Conservation (phyloP, 352 stramenopile genomes). For the Pythium aquatile region DNA sequence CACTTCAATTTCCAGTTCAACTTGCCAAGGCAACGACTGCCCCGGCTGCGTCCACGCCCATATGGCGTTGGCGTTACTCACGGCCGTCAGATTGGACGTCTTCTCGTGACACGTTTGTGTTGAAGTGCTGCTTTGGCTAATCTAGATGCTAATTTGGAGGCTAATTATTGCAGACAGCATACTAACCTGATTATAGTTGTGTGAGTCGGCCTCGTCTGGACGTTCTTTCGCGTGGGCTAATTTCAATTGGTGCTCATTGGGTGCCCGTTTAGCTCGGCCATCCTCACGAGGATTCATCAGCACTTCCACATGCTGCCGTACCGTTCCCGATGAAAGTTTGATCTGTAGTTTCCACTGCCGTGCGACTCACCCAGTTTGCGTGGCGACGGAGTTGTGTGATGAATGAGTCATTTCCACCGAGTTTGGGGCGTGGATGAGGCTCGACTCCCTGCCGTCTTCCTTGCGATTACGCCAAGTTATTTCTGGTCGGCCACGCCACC, state of each 20-base stretch:
- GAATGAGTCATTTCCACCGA: too few species aligned
- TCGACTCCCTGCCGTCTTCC: too few species aligned
- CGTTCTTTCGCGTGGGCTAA: too few species aligned
- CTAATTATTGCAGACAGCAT: background rate
- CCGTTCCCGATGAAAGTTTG: too few species aligned
- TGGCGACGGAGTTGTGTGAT: background rate
- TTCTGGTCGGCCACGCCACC: background rate
- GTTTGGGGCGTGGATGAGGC: too few species aligned
- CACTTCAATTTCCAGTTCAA: constrained; percentile 2
- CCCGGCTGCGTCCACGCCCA: background rate
- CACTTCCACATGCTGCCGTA: too few species aligned
- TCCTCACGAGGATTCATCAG: too few species aligned
- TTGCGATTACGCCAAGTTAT: background rate
- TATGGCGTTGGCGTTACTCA: background rate
- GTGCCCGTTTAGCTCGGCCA: too few species aligned
- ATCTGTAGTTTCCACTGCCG: too few species aligned
- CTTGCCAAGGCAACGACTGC: background rate
- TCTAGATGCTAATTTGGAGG: background rate
- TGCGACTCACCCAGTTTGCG: too few species aligned
- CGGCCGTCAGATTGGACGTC: constrained; percentile 1
- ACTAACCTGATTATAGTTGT: background rate
- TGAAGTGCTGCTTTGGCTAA: background rate
- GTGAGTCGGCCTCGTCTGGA: too few species aligned
- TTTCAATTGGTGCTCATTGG: too few species aligned
- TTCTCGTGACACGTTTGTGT: background rate